A percentile compares a stretch with the other conserved stretches of the same genome.
phyloP scores from a whole-genome alignment of 768 basidiomycete genomes.

The Asterophora parasitica region DNA sequence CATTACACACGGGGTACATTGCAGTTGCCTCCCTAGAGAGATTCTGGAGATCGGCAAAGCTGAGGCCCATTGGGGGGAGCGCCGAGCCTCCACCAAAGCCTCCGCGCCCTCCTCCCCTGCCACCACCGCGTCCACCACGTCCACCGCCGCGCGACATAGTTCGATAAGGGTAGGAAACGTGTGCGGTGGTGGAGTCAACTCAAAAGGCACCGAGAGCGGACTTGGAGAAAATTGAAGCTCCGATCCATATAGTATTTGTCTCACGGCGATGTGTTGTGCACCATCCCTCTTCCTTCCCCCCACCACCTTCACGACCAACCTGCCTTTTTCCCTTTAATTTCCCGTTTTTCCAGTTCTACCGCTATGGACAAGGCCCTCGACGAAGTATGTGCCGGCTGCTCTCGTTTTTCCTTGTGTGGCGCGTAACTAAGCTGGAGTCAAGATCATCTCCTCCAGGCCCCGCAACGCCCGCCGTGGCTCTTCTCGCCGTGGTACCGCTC shows the following conservation, averaged over 20 bases:
- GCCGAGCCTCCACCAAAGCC: conserved; percentile 48
- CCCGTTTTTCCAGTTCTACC: conserved; percentile 9
- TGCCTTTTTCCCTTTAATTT: conserved; percentile 22
- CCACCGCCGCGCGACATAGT: conserved; percentile 38
- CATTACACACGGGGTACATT: conserved; percentile 71
- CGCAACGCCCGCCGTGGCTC: conserved; percentile 45
- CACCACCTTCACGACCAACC: conserved; percentile 24
- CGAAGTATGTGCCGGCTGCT: conserved; percentile 46
- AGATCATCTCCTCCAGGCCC: conserved; percentile 69
- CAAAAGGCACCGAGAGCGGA: conserved; percentile 21
- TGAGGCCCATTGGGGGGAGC: conserved; percentile 74
- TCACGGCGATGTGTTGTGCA: conserved; percentile 17
- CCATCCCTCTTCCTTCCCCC: conserved; percentile 9
- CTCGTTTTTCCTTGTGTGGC: conserved; percentile 17
- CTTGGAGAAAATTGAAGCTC: conserved; percentile 34
- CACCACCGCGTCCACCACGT: conserved; percentile 34
- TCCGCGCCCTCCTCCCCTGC: conserved; percentile 50
- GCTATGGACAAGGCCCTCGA: conserved; percentile 83
- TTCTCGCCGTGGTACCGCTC: conserved; percentile 40
- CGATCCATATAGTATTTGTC: conserved; percentile 27
- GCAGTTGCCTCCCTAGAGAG: conserved; percentile 72
- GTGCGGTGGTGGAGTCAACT: conserved; percentile 8
- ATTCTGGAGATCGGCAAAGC: conserved; percentile 74
- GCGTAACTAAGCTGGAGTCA: conserved; percentile 10
- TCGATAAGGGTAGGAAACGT: conserved; percentile 6